Evolutionary conservation across 192 early-diverging fungal genomes (phyloP).

Genomic region (Cetraspora pellucida): DNA sequence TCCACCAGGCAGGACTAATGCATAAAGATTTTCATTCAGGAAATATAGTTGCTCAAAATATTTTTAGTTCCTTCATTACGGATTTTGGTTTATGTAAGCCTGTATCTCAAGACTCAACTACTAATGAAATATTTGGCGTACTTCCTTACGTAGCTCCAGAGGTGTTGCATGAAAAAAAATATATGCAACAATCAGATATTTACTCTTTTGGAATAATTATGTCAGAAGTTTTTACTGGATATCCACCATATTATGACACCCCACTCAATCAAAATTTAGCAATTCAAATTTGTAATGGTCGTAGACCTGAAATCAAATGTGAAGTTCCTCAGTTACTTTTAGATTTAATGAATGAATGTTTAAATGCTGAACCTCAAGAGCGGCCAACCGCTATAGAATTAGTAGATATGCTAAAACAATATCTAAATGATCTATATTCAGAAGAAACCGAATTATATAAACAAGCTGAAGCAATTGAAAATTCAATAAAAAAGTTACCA

Average conservation of each 20-base stretch:
- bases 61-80: neutral
- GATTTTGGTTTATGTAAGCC: slow-evolving; percentile 38
- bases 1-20: too few relatives aligned
- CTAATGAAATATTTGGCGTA: slow-evolving; percentile 34
- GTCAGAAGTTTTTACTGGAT: slow-evolving; percentile 43
- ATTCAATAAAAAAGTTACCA: too few relatives aligned
- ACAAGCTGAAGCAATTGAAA: too few relatives aligned
- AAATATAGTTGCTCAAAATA: too few relatives aligned
- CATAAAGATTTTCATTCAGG: too few relatives aligned
- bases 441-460: too few relatives aligned
- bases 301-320: slow-evolving; percentile 36
- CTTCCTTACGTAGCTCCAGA: slow-evolving; percentile 45
- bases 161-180: slow-evolving; percentile 18
- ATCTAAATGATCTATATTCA: too few relatives aligned
- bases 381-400: slow-evolving; percentile 19
- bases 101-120: neutral
- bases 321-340: slow-evolving; percentile 37
- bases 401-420: neutral
- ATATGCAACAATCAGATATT: slow-evolving; percentile 27
- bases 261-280: slow-evolving; percentile 32
- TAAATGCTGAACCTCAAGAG: slow-evolving; percentile 38
- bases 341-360: slow-evolving; percentile 42
- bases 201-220: slow-evolving; percentile 48
- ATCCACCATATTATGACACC: slow-evolving; percentile 38
- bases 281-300: slow-evolving; percentile 37